phyloP scores from a whole-genome alignment of 768 basidiomycete species.

The Pisolithus tinctorius region DNA sequence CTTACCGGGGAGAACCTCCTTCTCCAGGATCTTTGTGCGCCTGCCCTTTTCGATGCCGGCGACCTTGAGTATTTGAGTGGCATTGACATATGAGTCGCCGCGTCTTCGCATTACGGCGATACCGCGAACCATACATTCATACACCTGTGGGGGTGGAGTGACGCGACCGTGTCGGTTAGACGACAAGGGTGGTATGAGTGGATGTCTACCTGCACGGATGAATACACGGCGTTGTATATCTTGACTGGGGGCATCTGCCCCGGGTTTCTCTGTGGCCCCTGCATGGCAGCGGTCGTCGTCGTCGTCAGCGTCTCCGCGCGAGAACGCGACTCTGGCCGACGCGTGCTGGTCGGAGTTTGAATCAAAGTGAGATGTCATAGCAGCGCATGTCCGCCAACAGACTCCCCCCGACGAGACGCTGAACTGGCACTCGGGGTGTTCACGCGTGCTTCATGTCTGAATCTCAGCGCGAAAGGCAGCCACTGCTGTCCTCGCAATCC shows the following conservation, averaged over 20 bases:
- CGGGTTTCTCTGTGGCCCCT: conserved; percentile 21
- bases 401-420: conserved; percentile 8
- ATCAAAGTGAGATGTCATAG: conserved; percentile 11
- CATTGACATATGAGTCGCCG: conserved; percentile 93
- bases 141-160: conserved; percentile 50
- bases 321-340: conserved; percentile 26
- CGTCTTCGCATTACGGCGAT: conserved; percentile 98
- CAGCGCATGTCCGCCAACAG: no score
- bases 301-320: conserved; percentile 11
- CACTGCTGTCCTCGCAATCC: conserved; percentile 26
- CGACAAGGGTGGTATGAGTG: background rate
- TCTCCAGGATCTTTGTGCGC: conserved; percentile 94
- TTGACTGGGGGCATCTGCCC: conserved; percentile 54
- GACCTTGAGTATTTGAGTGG: conserved; percentile 98
- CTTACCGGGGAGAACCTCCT: conserved; percentile 90
- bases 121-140: conserved; percentile 96
- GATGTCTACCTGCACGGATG: conserved; percentile 65
- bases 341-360: conserved; percentile 29
- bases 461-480: conserved; percentile 26
- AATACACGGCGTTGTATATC: conserved; percentile 92
- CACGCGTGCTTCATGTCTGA: conserved; percentile 7
- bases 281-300: conserved; percentile 14
- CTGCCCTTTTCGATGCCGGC: conserved; percentile 96
- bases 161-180: conserved; percentile 12
- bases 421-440: background rate